Conservation (phyloP, 164 flowering plant species). For the Piper betle region DNA sequence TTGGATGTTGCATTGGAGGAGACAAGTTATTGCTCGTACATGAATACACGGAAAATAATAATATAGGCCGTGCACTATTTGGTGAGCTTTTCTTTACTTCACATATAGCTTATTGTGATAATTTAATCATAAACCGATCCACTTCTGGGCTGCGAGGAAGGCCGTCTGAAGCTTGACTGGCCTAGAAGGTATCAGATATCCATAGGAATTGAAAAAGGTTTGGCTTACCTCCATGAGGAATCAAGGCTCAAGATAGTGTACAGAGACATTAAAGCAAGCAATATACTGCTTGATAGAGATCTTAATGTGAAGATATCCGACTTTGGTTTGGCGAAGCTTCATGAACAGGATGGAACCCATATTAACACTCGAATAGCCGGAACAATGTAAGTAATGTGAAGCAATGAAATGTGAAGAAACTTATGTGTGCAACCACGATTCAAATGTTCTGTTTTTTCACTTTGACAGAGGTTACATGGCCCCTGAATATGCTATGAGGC, state of each 20-base stretch:
- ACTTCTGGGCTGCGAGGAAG: conserved; percentile 18
- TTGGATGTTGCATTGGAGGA: conserved; percentile 49
- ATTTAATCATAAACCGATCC: background rate
- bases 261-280: conserved; percentile 13
- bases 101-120: background rate
- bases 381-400: conserved; percentile 40
- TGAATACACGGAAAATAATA: conserved; percentile 54
- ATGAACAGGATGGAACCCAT: conserved; percentile 63
- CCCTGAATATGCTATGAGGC: conserved; percentile 34
- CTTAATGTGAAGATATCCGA: conserved; percentile 71
- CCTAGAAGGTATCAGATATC: conserved; percentile 26
- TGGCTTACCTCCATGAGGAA: conserved; percentile 43
- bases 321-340: conserved; percentile 72
- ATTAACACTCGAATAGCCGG: conserved; percentile 74
- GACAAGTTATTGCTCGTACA: conserved; percentile 40
- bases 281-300: conserved; percentile 36
- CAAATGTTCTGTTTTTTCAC: background rate
- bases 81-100: conserved; percentile 14
- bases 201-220: conserved; percentile 40
- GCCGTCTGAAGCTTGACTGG: conserved; percentile 26
- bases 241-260: conserved; percentile 19
- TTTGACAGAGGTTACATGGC: conserved; percentile 33
- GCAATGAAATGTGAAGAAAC: no score
- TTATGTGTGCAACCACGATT: no score
- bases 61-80: conserved; percentile 43